A percentile compares a stretch with the other conserved stretches of the same genome.
Evolutionary conservation across 2,329 filamentous ascomycete genomes (phyloP).

Genomic region (Reticulascus tulasneorum): DNA sequence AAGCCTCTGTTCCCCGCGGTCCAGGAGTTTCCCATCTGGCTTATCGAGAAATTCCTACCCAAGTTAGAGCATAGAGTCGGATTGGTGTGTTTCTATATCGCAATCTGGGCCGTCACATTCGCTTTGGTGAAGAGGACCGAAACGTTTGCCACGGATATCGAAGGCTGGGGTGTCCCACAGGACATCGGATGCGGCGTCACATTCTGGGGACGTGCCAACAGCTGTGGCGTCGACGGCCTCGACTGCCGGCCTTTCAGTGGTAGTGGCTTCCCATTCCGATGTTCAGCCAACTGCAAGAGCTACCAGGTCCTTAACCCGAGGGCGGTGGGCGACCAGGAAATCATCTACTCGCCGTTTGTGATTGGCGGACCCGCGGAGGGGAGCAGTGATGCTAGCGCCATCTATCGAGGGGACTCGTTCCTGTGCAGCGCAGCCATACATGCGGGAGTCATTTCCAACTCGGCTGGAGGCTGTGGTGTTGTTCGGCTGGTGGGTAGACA

Average conservation of each 20-base stretch:
- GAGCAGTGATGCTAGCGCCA: slow-evolving; percentile 37
- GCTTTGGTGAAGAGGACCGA: slow-evolving; percentile 64
- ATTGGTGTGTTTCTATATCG: slow-evolving; percentile 57
- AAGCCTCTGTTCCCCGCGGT: slow-evolving; percentile 59
- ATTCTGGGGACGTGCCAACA: slow-evolving; percentile 69
- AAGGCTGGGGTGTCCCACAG: slow-evolving; percentile 62
- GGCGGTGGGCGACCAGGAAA: slow-evolving; percentile 67
- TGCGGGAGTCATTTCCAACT: slow-evolving; percentile 69
- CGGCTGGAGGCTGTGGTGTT: slow-evolving; percentile 76
- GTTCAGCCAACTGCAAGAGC: slow-evolving; percentile 66
- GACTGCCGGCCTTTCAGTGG: slow-evolving; percentile 72
- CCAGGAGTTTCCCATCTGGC: slow-evolving; percentile 61
- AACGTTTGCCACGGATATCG: slow-evolving; percentile 55
- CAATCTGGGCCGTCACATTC: slow-evolving; percentile 67
- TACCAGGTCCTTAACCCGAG: slow-evolving; percentile 66
- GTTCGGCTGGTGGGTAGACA: slow-evolving; percentile 68
- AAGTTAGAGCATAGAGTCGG: slow-evolving; percentile 54
- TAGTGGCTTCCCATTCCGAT: slow-evolving; percentile 68
- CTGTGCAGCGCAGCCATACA: slow-evolving; percentile 84
- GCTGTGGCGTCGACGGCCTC: slow-evolving; percentile 70
- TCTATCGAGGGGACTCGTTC: slow-evolving; percentile 87
- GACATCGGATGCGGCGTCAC: slow-evolving; percentile 63
- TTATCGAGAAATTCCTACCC: slow-evolving; percentile 61
- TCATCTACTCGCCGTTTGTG: slow-evolving; percentile 62
- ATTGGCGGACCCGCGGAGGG: slow-evolving; percentile 59